These are phyloP conservation scores for Microglena sp. DNA, from an alignment of 139 green algal species.

Conservation along the genomic window DNA sequence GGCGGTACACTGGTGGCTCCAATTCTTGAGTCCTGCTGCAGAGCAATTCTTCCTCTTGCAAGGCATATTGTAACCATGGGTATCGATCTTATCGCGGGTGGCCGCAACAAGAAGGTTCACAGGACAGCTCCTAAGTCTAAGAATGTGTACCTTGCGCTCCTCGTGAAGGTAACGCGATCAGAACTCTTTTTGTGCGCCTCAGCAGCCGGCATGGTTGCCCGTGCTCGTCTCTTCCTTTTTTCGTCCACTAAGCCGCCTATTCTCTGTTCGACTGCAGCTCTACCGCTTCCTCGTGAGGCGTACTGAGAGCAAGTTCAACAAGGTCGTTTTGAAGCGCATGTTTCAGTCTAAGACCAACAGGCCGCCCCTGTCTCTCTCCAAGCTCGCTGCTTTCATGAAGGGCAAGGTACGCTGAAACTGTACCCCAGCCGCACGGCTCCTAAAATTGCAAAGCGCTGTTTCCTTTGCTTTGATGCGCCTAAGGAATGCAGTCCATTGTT, in stretches of 20 bases:
- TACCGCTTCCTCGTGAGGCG: constrained; percentile 94
- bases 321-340: constrained; percentile 92
- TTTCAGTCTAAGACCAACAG: constrained; percentile 94
- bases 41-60: neutral
- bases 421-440: too few relatives aligned
- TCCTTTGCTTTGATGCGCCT: neutral
- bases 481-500: neutral
- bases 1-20: too few relatives aligned
- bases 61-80: constrained; percentile 56
- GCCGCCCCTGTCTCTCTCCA: constrained; percentile 89
- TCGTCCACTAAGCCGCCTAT: neutral
- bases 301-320: constrained; percentile 94
- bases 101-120: constrained; percentile 85
- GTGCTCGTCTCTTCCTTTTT: neutral
- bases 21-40: too few relatives aligned
- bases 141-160: constrained; percentile 98
- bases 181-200: neutral
- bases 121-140: constrained; percentile 89
- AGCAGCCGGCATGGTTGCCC: neutral
- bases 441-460: too few relatives aligned
- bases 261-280: constrained; percentile 57
- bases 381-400: constrained; percentile 84
- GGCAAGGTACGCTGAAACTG: constrained; percentile 71
- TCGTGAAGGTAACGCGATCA: too few relatives aligned
- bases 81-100: constrained; percentile 94